Evolutionary conservation across 176 grass and related monocot species (phyloP).

Genomic region (Olyra latifolia): DNA sequence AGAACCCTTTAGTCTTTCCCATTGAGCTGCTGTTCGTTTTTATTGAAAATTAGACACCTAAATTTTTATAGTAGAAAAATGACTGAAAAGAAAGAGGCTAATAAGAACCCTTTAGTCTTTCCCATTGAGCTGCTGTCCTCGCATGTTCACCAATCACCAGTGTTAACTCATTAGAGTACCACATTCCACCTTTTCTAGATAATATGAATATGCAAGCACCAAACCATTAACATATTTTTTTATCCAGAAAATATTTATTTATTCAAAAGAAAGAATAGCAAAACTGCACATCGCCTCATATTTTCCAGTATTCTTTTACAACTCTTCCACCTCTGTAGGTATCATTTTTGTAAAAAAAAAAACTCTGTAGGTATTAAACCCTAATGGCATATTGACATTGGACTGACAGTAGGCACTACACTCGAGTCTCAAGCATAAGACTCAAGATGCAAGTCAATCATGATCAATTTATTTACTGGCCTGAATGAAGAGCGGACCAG

Average conservation of each 20-base stretch:
- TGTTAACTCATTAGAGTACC: conserved; percentile 14
- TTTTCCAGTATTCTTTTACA: not conserved
- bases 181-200: conserved; percentile 20
- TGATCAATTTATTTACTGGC: not conserved
- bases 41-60: not conserved
- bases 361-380: not conserved
- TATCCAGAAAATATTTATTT: not conserved
- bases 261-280: not conserved
- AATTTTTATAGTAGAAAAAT: not conserved
- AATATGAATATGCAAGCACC: conserved; percentile 20
- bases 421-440: not conserved
- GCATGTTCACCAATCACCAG: not conserved
- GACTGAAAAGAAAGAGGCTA: conserved; percentile 10
- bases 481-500: no score
- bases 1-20: not conserved
- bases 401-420: not conserved
- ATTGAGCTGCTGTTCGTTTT: not conserved
- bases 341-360: not conserved
- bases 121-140: not conserved
- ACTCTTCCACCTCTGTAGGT: not conserved
- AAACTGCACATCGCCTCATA: not conserved
- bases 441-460: not conserved
- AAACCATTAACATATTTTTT: not conserved
- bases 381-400: conserved; percentile 1
- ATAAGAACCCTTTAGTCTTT: not conserved